These are phyloP conservation scores for Cladophialophora psammophila DNA, from an alignment of 2,329 filamentous ascomycete species.

Conservation along the genomic window DNA sequence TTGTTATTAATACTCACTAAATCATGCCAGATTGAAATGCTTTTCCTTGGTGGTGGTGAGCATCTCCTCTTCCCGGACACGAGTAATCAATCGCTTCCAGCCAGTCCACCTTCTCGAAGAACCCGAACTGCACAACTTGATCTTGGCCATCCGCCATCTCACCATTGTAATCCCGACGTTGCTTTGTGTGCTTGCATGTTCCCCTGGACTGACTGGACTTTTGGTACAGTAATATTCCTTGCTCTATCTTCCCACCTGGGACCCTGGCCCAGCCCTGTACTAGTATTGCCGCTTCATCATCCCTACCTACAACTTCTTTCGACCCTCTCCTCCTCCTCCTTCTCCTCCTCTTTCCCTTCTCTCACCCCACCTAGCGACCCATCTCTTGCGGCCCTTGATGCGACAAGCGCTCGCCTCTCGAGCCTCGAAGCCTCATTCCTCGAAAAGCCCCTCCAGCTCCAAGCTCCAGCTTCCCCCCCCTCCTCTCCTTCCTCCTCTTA, in stretches of 20 bases:
- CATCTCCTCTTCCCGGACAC: neutral
- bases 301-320: constrained; percentile 5
- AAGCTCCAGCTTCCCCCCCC: neutral
- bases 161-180: neutral
- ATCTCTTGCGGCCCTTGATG: constrained; percentile 10
- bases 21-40: neutral
- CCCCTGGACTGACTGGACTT: neutral
- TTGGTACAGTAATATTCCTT: neutral
- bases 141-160: neutral
- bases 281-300: constrained; percentile 1
- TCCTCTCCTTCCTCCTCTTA: constrained; percentile 2
- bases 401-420: constrained; percentile 29
- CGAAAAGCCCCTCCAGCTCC: constrained; percentile 10
- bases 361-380: constrained; percentile 8
- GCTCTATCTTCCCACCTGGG: neutral
- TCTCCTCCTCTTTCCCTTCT: constrained; percentile 5
- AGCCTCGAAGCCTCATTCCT: constrained; percentile 8
- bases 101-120: neutral
- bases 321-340: constrained; percentile 4
- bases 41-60: neutral
- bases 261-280: constrained; percentile 7
- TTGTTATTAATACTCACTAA: neutral
- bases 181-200: neutral
- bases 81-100: neutral
- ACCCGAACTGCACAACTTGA: neutral